phyloP scores from a whole-genome alignment of 129 eudicot genomes.

The Kitagawia praeruptora region DNA sequence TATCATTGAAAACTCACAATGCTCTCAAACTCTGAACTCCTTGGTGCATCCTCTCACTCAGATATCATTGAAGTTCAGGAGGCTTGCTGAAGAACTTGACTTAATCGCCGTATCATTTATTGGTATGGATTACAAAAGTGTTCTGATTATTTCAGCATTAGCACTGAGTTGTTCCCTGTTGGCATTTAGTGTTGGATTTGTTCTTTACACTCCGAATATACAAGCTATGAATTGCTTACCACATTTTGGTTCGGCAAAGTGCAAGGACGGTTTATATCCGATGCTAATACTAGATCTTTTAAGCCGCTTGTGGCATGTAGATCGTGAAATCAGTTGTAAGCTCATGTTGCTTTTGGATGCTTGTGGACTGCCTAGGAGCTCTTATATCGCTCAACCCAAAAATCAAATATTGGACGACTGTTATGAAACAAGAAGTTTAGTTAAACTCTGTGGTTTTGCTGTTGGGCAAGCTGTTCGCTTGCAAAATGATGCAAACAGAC shows the following conservation, averaged over 20 bases:
- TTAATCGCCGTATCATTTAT: conserved; percentile 47
- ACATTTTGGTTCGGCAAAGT: conserved; percentile 5
- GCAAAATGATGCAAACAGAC: conserved; percentile 29
- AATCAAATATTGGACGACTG: conserved; percentile 21
- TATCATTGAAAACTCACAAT: conserved; percentile 4
- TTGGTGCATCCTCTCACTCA: conserved; percentile 27
- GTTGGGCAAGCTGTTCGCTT: conserved; percentile 35
- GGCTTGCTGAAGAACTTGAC: conserved; percentile 55
- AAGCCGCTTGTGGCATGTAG: conserved; percentile 42
- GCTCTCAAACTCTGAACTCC: conserved; percentile 9
- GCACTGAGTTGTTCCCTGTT: conserved; percentile 73
- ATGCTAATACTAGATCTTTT: conserved; percentile 48
- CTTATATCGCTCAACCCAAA: conserved; percentile 16
- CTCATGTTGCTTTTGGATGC: conserved; percentile 36
- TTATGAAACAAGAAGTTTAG: conserved; percentile 32
- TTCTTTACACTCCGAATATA: conserved; percentile 29
- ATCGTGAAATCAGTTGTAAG: conserved; percentile 38
- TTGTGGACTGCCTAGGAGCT: conserved; percentile 26
- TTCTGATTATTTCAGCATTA: conserved; percentile 37
- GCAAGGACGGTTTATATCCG: conserved; percentile 21
- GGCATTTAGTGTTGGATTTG: conserved; percentile 61
- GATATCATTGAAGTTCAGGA: conserved; percentile 39
- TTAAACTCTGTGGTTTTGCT: conserved; percentile 33
- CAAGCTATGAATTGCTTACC: conserved; percentile 6
- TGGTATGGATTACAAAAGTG: conserved; percentile 43